phyloP scores from a whole-genome alignment of 768 basidiomycete species.

The Sutorius australiensis region DNA sequence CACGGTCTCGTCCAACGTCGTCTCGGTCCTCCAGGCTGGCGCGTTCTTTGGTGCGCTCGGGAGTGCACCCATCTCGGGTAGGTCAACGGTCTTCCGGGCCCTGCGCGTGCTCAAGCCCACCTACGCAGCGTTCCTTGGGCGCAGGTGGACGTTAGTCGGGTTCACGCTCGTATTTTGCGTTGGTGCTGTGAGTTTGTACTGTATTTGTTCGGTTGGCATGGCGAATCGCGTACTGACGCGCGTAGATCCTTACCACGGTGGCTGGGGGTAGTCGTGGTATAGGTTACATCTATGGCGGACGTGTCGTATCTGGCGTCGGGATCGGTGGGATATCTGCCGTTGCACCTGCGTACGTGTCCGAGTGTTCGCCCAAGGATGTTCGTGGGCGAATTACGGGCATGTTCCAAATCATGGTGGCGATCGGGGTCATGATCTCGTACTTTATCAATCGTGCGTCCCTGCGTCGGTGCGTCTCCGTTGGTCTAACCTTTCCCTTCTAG shows the following conservation, averaged over 20 bases:
- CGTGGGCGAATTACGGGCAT: slow-evolving; percentile 82
- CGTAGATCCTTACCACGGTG: slow-evolving; percentile 66
- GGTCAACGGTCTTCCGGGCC: slow-evolving; percentile 6
- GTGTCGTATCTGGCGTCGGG: slow-evolving; percentile 75
- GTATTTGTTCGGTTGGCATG: not conserved
- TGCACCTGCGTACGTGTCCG: slow-evolving; percentile 81
- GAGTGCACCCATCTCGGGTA: slow-evolving; percentile 67
- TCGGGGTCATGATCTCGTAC: slow-evolving; percentile 83
- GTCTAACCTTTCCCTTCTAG: slow-evolving; percentile 30
- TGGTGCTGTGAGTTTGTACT: slow-evolving; percentile 57
- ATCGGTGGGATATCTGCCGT: slow-evolving; percentile 83
- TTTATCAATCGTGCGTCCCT: slow-evolving; percentile 65
- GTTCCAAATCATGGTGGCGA: slow-evolving; percentile 83
- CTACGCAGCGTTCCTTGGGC: slow-evolving; percentile 55
- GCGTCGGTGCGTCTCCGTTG: slow-evolving; percentile 5
- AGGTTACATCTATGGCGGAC: slow-evolving; percentile 72
- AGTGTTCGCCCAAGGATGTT: slow-evolving; percentile 83
- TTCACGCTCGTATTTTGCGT: slow-evolving; percentile 64
- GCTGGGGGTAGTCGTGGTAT: slow-evolving; percentile 56
- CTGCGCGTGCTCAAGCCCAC: not conserved
- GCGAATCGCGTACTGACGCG: not conserved
- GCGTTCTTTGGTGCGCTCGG: slow-evolving; percentile 85
- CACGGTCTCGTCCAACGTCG: slow-evolving; percentile 74
- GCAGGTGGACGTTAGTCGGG: slow-evolving; percentile 56
- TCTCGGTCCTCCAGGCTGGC: slow-evolving; percentile 83